Base-by-base conservation (phyloP, 176 grass and related monocot species). In the Carex scoparia region DNA sequence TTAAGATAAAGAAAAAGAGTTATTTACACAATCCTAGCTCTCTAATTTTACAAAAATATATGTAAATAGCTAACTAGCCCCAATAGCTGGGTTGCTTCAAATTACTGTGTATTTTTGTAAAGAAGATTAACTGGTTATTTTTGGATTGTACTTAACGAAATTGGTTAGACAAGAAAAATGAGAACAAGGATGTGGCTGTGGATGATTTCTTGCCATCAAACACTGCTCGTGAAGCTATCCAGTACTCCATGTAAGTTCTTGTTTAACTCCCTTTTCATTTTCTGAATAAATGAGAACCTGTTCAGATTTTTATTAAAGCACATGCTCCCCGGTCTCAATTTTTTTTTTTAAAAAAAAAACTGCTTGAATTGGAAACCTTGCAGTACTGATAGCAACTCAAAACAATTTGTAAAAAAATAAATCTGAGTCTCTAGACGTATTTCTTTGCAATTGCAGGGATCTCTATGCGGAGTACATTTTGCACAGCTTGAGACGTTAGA, bases 101-200 rank as follows among this genome's bases (percentile, higher is more conserved):
- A 35, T 51, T 28, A 74, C 19, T 51, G 5, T 28, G 3, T 53
- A 12, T 51, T 74, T 62, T 77, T 31, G 12, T 32, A 54, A 56
- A 77, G 60, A 56, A 28, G 3, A 38, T 55, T 56, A 28, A 28
- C 27, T 77, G 27, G 49, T 55, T 78, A 31, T 61, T 57, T 81
- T 77, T 14, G 40, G 2, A 80, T 15, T 69, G 5, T 62, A 9
- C 46, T 71, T 53, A 54, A 87, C 27, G 38, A 61, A 63, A 56
- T 54, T 58, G 6, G 82, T 89, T 62, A 91, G 94, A 93, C 69
- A 91, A 95, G 91, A 91, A 95, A 80, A 93, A 95, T 75, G 89
- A 95, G 69, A 93, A 95, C 80, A 95, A 93, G 76, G 84, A 86
- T 42, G 91, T 93, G 48, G 94, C 89, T 7, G 94, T 95, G 8